Evolutionary conservation across 2,329 filamentous ascomycete species (phyloP), one percentile per base, ranked within the genome.

Genomic region (Emmonsiellopsis sp.): DNA sequence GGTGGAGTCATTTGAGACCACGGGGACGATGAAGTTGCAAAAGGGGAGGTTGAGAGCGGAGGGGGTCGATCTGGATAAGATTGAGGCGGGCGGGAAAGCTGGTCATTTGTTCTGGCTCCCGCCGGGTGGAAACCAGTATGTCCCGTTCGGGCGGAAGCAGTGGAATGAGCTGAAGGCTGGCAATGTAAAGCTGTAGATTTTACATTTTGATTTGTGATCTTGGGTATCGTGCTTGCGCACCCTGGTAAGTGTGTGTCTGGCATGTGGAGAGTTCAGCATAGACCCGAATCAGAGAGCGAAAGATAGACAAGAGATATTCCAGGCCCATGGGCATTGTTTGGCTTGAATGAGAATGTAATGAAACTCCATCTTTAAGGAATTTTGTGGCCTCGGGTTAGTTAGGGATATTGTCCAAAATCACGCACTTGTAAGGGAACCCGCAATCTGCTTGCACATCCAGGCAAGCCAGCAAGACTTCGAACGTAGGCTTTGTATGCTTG

Each of bases 71-170:
- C 26, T 51, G 30, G 49, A 51, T 26, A 51, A 20, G 40, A 51
- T 51, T 26, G 16, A 44, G 38, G 49, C 20, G 8, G 43, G 20
- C 16, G 49, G 49, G 16, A 34, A 37, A n/a, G 15, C 34, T 43
- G 49, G 11, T 20, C 8, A 38, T 37, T 26, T 81, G 37, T 66
- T 75, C 16, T 82, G 77, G 77, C 64, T 75, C 54, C 69, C 70
- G 13, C 70, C 70, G 1, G 70, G 65, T 7, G 67, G 75, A 2
- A 71, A 74, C n/a, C 74, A 73, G 2, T 87, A 86, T 65, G 71
- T 79, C 7, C 73, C 78, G 0, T 87, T 85, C 61, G 76, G 71
- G 0, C 67, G 73, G 57, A 67, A 69, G 26, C 80, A 87, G 59
- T 86, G 82, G 81, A 74, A 78, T 16, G 62, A 59, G 42, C 62